Base-by-base conservation (phyloP, 305 asterid species). In the Vinca major region DNA sequence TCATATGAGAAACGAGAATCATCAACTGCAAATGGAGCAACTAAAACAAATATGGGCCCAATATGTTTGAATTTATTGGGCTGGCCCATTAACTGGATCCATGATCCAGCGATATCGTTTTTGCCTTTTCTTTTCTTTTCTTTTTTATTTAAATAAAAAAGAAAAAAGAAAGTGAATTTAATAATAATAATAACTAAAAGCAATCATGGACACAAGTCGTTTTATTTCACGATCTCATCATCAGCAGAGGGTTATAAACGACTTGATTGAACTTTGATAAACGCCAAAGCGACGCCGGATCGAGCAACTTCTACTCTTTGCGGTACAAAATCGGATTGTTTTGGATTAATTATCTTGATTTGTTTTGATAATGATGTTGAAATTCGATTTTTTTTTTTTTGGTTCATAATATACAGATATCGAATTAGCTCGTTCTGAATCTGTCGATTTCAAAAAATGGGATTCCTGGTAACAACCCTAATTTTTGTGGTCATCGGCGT, bases 381-480 rank as follows among this genome's bases (percentile, higher is more conserved):
- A 47, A 10, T 3, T 64, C 3, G 41, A 3, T 7, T 26, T 21
- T 65, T 26, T 4, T 41, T 4, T 41, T 41, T 41, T 41, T 41
- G 33, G 33, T 4, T 13, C 9, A 41, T 33, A 0, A 53, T 40
- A 10, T 26, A 36, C 52, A 67, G 68, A 66, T 19, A 70, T 62
- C 54, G 4, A 5, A 50, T 40, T 58, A 4, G 58, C 72, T 21
- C 7, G 41, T 63, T 51, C n/a, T 20, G 26, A 65, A 65, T 66
- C 71, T 56, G 44, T 58, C 56, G 20, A 5, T 54, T 16, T 26
- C 1, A 26, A 14, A 41, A 56, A 12, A 92, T 92, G 98, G 98
- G 92, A 71, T 92, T 92, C 75, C 63, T 88, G 74, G 84, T 92
- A 63, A 88, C 96, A 63, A 82, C 94, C 54, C 82, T 88, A 40